A percentile compares a stretch with the other conserved stretches of the same genome.
Evolutionary conservation across 179 eudicot species (phyloP).

Genomic region (Vitellaria paradoxa): DNA sequence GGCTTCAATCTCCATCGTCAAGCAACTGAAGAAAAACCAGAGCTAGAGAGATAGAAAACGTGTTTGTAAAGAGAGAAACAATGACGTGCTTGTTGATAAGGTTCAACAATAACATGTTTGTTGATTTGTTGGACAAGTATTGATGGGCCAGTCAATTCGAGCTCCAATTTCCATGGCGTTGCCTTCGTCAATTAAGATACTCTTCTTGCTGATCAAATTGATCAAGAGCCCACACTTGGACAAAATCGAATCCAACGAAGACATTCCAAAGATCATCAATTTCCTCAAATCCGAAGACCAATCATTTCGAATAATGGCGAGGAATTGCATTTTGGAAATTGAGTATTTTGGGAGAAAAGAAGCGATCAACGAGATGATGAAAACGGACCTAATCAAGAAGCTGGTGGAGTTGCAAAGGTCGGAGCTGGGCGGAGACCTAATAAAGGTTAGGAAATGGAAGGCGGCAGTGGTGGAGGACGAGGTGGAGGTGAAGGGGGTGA

Average conservation of each 20-base stretch:
- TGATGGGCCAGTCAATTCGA: conserved; percentile 49
- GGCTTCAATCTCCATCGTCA: no score
- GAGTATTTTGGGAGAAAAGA: conserved; percentile 88
- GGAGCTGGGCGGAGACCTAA: conserved; percentile 53
- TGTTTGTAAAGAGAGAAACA: no score
- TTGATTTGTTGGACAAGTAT: conserved; percentile 69
- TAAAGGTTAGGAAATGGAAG: conserved; percentile 39
- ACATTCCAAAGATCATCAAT: conserved; percentile 40
- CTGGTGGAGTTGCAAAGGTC: conserved; percentile 71
- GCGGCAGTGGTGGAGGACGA: conserved; percentile 23
- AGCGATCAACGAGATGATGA: conserved; percentile 77
- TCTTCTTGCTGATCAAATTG: conserved; percentile 53
- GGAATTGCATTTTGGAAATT: conserved; percentile 71
- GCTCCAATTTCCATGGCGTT: conserved; percentile 52
- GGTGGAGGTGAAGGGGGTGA: conserved; percentile 19
- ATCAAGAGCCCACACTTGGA: conserved; percentile 82
- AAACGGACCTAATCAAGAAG: conserved; percentile 45
- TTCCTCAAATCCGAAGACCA: conserved; percentile 33
- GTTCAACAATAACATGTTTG: conserved; percentile 87
- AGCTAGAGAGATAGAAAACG: no score
- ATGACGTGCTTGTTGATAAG: no score
- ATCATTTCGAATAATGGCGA: conserved; percentile 26
- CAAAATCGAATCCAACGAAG: conserved; percentile 54
- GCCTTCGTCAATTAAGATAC: conserved; percentile 36
- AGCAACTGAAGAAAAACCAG: no score